A percentile compares a stretch with the other conserved stretches of the same genome.
phyloP scores from a whole-genome alignment of 1,139 yeast species.

The Taphrina flavorubra region DNA sequence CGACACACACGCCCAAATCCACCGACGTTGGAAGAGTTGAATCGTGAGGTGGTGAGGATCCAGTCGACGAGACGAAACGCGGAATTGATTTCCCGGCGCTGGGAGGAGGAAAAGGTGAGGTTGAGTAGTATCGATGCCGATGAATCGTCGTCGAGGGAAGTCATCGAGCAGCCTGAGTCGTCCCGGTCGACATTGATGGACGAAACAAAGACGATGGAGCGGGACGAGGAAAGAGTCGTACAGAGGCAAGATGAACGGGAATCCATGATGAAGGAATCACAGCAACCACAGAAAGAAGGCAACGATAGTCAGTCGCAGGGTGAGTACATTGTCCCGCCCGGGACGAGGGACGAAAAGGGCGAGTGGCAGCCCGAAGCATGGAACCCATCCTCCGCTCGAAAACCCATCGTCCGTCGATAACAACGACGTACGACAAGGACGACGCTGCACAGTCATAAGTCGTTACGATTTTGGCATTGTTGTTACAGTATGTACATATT shows the following conservation, averaged over 20 bases:
- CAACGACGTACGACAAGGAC: background rate
- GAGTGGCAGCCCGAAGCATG: constrained; percentile 40
- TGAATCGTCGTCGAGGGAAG: background rate
- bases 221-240: background rate
- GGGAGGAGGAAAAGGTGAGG: constrained; percentile 32
- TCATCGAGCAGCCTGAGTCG: background rate
- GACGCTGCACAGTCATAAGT: too few relatives aligned
- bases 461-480: background rate
- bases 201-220: background rate
- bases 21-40: constrained; percentile 29
- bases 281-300: background rate
- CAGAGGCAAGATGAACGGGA: background rate
- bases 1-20: constrained; percentile 32
- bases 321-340: constrained; percentile 33
- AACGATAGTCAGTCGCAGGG: background rate
- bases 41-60: constrained; percentile 31
- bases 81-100: constrained; percentile 15
- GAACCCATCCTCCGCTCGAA: background rate
- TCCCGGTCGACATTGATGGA: background rate
- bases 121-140: background rate
- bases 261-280: background rate
- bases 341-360: constrained; percentile 38
- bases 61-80: constrained; percentile 26
- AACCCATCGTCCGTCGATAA: constrained; percentile 11
- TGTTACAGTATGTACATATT: too few relatives aligned